Conservation (phyloP, 208 protist genomes). For the Trypanosoma vivax region DNA sequence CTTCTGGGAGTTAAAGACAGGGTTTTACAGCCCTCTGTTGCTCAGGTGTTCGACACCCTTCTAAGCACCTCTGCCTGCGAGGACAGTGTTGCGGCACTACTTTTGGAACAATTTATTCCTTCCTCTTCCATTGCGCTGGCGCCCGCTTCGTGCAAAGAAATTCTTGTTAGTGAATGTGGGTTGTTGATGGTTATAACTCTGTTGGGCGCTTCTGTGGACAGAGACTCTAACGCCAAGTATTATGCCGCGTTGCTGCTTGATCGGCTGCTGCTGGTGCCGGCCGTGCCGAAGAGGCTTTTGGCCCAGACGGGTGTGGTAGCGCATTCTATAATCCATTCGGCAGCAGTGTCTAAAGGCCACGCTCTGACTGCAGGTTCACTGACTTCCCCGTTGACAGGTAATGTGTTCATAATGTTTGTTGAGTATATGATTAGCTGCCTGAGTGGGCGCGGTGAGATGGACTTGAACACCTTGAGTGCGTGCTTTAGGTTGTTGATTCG, state of each 20-base stretch:
- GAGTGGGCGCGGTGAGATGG: slow-evolving; percentile 40
- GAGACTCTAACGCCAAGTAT: slow-evolving; percentile 34
- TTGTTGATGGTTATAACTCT: slow-evolving; percentile 13
- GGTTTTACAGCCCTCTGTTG: slow-evolving; percentile 37
- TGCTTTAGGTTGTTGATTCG: slow-evolving; percentile 43
- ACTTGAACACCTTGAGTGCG: slow-evolving; percentile 51
- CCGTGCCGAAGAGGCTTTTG: slow-evolving; percentile 16
- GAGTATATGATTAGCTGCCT: slow-evolving; percentile 46
- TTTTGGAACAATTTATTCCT: slow-evolving; percentile 17
- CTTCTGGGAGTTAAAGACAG: slow-evolving; percentile 47
- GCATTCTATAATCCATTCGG: background rate
- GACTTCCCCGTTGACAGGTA: slow-evolving; percentile 3
- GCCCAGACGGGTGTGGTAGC: slow-evolving; percentile 1
- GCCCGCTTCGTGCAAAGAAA: slow-evolving; percentile 7
- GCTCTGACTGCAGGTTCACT: background rate
- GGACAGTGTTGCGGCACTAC: background rate
- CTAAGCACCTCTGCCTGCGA: slow-evolving; percentile 26
- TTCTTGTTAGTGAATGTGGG: slow-evolving; percentile 18
- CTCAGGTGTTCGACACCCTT: slow-evolving; percentile 35
- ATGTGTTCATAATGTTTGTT: slow-evolving; percentile 41
- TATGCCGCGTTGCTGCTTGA: slow-evolving; percentile 63
- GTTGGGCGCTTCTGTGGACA: slow-evolving; percentile 2
- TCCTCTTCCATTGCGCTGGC: slow-evolving; percentile 6
- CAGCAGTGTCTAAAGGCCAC: background rate
- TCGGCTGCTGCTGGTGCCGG: slow-evolving; percentile 28